Base-by-base conservation (phyloP, 2,329 filamentous ascomycete species). In the Aspergillus sp. region DNA sequence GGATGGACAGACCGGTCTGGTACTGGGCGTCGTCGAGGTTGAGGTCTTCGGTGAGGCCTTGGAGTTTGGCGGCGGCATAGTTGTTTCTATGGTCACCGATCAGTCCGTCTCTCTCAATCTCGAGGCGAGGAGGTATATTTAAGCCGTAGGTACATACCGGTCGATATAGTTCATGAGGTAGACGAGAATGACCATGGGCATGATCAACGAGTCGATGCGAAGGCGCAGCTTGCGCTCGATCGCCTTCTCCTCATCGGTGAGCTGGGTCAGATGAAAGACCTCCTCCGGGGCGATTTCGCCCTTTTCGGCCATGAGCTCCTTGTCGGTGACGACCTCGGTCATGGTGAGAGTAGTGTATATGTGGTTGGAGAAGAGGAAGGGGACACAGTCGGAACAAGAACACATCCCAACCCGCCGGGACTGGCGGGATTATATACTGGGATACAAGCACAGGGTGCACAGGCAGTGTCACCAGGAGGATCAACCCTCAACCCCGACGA, bases 131-230 rank as follows among this genome's bases (percentile, higher is more conserved):
- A n/a, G n/a, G n/a, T n/a, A n/a, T n/a, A n/a, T n/a, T n/a, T n/a
- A n/a, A n/a, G n/a, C n/a, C n/a, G n/a, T n/a, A n/a, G n/a, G n/a
- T n/a, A 10, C 63, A 17, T 60, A 74, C 71, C 73, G 67, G 54
- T 76, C 73, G 45, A 76, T 74, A 45, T 75, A 76, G 59, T 75
- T 76, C 71, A 76, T 74, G 29, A 75, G 60, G 52, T 76, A 76
- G 9, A 75, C 68, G 10, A 70, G 56, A 52, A 76, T 71, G 10
- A 76, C 66, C 45, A 74, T 55, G 7, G 73, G 73, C 69, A 75
- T 73, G 34, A 74, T 68, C 20, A 69, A 47, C 19, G 53, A 25
- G 49, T 76, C 73, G 45, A 76, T 74, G 29, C 66, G 68, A 4
- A 63, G 58, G 3, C 67, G 64, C 42, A 76, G 63, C 51, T 71